Percentiles rank a stretch among this genome's conserved stretches.
Evolutionary conservation across 257 asterid genomes (phyloP).

Genomic region (Leonotis leonurus): DNA sequence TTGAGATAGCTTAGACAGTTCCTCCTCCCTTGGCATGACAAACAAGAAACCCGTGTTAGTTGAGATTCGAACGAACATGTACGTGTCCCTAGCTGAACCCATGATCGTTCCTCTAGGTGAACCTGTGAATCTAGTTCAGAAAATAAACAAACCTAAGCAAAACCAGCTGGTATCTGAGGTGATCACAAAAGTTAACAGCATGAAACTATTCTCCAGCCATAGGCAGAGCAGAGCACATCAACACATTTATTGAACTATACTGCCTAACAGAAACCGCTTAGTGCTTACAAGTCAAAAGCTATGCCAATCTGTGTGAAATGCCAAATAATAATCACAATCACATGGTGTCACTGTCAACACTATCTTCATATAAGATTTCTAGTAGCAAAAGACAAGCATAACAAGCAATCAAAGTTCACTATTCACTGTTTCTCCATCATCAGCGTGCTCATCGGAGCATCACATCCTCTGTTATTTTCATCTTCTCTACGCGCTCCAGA

Average conservation of each 20-base stretch:
- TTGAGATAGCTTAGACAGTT: slow-evolving; percentile 37
- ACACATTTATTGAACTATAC: neutral
- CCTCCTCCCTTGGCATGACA: slow-evolving; percentile 47
- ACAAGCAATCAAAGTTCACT: slow-evolving; percentile 12
- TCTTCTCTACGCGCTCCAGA: too few relatives aligned
- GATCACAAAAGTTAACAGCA: neutral
- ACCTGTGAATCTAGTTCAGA: neutral
- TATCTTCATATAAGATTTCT: too few relatives aligned
- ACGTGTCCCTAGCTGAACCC: neutral
- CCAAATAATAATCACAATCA: neutral
- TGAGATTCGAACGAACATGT: neutral
- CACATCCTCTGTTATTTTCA: too few relatives aligned
- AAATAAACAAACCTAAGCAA: slow-evolving; percentile 1
- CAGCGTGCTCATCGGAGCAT: too few relatives aligned
- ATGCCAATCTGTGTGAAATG: neutral
- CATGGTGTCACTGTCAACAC: neutral
- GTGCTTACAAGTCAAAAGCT: neutral
- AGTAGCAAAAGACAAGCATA: slow-evolving; percentile 8
- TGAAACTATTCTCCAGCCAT: neutral
- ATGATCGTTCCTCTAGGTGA: neutral
- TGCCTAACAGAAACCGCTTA: neutral
- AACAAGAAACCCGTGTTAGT: slow-evolving; percentile 10
- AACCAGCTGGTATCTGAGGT: neutral
- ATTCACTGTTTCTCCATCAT: too few relatives aligned
- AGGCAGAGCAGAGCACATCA: neutral